These are phyloP conservation scores for Kockiozyma suomiensis DNA, from an alignment of 805 yeast species.

Conservation along the genomic window DNA sequence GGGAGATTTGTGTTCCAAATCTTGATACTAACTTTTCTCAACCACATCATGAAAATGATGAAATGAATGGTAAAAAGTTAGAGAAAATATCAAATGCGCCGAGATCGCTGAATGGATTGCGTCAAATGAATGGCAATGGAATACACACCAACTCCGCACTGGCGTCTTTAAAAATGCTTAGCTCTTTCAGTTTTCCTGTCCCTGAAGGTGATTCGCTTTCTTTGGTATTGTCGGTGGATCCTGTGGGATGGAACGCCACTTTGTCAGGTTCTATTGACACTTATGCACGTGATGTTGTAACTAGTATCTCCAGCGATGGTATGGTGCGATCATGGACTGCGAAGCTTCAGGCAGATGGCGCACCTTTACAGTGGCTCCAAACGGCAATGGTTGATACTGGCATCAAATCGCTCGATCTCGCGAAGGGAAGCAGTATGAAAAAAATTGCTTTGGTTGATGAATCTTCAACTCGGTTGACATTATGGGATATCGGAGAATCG, in stretches of 20 bases:
- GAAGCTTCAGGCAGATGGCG: slow-evolving; percentile 33
- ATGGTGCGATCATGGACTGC: slow-evolving; percentile 53
- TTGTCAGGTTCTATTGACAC: slow-evolving; percentile 44
- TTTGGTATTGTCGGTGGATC: slow-evolving; percentile 52
- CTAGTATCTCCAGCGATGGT: slow-evolving; percentile 61
- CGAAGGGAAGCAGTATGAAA: slow-evolving; percentile 74
- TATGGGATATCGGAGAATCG: slow-evolving; percentile 78
- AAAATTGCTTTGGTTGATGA: slow-evolving; percentile 75
- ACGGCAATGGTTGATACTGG: slow-evolving; percentile 59
- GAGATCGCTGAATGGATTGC: not conserved
- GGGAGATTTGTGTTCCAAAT: slow-evolving; percentile 30
- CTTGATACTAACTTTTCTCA: not conserved
- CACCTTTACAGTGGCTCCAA: slow-evolving; percentile 52
- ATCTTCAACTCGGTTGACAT: slow-evolving; percentile 53
- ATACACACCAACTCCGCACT: not conserved
- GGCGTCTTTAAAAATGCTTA: slow-evolving; percentile 21
- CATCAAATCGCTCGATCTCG: slow-evolving; percentile 52
- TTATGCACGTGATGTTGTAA: slow-evolving; percentile 53
- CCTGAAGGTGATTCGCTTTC: slow-evolving; percentile 45
- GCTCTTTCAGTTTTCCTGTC: slow-evolving; percentile 34
- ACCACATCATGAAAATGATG: not conserved
- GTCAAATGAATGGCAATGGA: not conserved
- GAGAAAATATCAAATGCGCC: too few species aligned
- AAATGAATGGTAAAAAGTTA: slow-evolving; percentile 1
- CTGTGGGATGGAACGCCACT: slow-evolving; percentile 57